phyloP scores from a whole-genome alignment of 1,284 basidiomycete species.

The Ganoderma leucocontextum region DNA sequence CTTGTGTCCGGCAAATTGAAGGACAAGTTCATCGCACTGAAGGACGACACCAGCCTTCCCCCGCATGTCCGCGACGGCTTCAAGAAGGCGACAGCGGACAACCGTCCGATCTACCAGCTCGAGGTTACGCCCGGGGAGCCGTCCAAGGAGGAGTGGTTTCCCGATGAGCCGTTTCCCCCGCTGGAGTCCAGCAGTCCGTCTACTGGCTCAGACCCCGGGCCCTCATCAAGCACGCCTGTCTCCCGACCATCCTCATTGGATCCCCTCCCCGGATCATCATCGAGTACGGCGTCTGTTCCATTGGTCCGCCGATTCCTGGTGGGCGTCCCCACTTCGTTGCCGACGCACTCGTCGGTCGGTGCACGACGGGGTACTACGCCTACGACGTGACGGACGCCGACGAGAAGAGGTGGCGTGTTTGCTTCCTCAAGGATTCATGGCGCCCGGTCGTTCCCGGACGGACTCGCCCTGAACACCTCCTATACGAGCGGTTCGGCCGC shows the following conservation, averaged over 20 bases:
- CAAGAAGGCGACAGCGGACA: neutral
- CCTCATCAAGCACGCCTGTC: neutral
- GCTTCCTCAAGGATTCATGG: conserved; percentile 24
- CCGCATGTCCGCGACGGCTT: neutral
- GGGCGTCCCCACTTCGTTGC: conserved; percentile 12
- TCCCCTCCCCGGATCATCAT: neutral
- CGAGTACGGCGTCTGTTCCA: neutral
- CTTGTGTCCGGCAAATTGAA: neutral
- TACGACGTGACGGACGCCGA: conserved; percentile 4
- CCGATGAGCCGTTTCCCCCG: neutral
- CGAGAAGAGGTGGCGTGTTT: neutral
- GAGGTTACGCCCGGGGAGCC: neutral
- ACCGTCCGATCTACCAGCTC: conserved; percentile 8
- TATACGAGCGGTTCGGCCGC: conserved; percentile 7
- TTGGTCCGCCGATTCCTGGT: conserved; percentile 6
- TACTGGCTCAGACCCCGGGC: neutral
- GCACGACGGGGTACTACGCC: conserved; percentile 19
- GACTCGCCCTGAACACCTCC: conserved; percentile 18
- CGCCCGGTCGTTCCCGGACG: conserved; percentile 10
- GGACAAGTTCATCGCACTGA: neutral
- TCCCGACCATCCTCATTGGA: neutral
- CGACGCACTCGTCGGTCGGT: conserved; percentile 13
- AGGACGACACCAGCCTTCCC: neutral
- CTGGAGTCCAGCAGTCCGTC: neutral
- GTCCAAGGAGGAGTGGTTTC: neutral